These are phyloP conservation scores for Asterella californica DNA, from an alignment of 225 moss, liverwort and hornwort species.

Conservation along the genomic window DNA sequence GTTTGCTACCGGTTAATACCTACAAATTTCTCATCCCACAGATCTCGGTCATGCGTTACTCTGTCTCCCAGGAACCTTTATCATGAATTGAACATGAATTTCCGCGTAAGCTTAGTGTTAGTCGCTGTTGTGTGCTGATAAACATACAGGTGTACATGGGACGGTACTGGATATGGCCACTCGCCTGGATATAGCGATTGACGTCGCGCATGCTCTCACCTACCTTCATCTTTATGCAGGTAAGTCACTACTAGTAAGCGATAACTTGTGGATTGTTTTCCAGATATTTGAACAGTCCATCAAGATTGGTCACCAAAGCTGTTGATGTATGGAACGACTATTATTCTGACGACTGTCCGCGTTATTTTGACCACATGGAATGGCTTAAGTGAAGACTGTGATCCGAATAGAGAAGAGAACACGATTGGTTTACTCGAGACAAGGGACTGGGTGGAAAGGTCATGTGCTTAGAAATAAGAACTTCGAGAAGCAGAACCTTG, in stretches of 20 bases:
- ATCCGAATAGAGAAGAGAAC: too few relatives aligned
- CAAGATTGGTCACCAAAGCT: background rate
- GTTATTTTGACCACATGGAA: too few relatives aligned
- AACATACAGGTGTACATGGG: slow-evolving; percentile 17
- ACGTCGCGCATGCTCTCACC: slow-evolving; percentile 48
- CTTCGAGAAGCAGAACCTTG: too few relatives aligned
- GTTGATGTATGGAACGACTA: background rate
- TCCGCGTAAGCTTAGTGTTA: too few relatives aligned
- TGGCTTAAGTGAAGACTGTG: too few relatives aligned
- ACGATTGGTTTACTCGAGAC: background rate
- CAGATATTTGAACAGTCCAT: background rate
- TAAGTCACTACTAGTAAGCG: slow-evolving; percentile 12
- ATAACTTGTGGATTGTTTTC: background rate
- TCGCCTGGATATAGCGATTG: slow-evolving; percentile 37
- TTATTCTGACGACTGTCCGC: background rate
- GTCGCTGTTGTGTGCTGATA: background rate
- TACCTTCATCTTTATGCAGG: slow-evolving; percentile 86
- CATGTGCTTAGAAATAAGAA: background rate
- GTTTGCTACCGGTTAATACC: too few relatives aligned
- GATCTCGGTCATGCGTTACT: too few relatives aligned
- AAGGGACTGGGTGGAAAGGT: background rate
- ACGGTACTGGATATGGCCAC: slow-evolving; percentile 31
- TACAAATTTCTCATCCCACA: too few relatives aligned
- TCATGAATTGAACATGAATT: too few relatives aligned
- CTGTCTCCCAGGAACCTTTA: too few relatives aligned